Conservation (phyloP, 179 eudicot genomes). For the Spergularia azorica region DNA sequence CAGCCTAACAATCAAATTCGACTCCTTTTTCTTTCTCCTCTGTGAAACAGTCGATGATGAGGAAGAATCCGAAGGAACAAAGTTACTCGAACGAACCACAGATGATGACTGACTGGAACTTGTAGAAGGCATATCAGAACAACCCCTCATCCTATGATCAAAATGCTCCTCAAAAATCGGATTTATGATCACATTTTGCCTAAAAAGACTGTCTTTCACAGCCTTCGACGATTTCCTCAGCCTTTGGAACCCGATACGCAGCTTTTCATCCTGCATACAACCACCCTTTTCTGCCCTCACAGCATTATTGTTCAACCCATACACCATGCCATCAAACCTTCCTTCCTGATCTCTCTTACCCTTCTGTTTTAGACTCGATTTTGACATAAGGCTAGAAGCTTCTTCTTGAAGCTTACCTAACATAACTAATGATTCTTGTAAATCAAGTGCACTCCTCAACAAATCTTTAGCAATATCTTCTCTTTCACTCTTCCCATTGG, state of each 20-base stretch:
- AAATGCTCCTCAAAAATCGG: slow-evolving; percentile 33
- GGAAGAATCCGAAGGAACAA: slow-evolving; percentile 44
- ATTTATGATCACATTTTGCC: slow-evolving; percentile 56
- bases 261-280: slow-evolving; percentile 12
- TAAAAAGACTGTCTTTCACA: slow-evolving; percentile 64
- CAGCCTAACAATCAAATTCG: slow-evolving; percentile 77
- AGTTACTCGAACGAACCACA: slow-evolving; percentile 37
- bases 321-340: slow-evolving; percentile 32
- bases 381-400: slow-evolving; percentile 34
- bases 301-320: slow-evolving; percentile 16
- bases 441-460: slow-evolving; percentile 78
- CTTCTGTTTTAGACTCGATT: slow-evolving; percentile 40
- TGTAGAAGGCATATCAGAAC: slow-evolving; percentile 57
- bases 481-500: slow-evolving; percentile 31
- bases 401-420: slow-evolving; percentile 64
- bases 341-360: slow-evolving; percentile 30
- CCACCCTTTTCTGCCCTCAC: slow-evolving; percentile 29
- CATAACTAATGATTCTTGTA: slow-evolving; percentile 68
- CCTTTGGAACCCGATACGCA: slow-evolving; percentile 34
- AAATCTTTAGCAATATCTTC: slow-evolving; percentile 58
- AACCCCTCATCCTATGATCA: slow-evolving; percentile 30
- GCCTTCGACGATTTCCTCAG: slow-evolving; percentile 52
- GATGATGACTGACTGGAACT: slow-evolving; percentile 70
- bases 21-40: slow-evolving; percentile 39
- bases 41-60: slow-evolving; percentile 47